A percentile compares a stretch with the other conserved stretches of the same genome.
phyloP scores from a whole-genome alignment of 208 protist species.

The Acanthamoeba rhysodes region DNA sequence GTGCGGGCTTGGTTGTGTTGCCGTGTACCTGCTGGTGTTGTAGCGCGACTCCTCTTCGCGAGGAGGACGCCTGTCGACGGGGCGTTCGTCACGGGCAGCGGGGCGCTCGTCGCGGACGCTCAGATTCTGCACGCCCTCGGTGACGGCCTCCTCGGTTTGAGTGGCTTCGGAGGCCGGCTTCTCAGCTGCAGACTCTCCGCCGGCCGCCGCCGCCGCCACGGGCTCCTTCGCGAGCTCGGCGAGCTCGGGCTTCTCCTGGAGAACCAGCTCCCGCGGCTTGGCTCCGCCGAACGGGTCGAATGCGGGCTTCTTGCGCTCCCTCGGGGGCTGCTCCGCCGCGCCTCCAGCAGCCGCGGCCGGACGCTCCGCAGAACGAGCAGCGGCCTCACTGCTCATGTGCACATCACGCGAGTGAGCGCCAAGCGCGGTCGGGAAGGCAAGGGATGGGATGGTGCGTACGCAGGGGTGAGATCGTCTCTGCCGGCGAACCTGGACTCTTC shows the following conservation, averaged over 20 bases:
- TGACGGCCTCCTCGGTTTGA: not conserved
- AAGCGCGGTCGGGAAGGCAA: not conserved
- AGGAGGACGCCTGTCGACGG: not conserved
- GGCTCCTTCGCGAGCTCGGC: not conserved
- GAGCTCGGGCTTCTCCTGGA: slow-evolving; percentile 47
- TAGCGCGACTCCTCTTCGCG: slow-evolving; percentile 9
- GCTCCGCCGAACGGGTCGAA: slow-evolving; percentile 44
- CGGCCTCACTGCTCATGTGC: not conserved
- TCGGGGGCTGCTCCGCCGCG: not conserved
- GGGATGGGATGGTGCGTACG: not conserved
- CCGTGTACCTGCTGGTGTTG: not conserved
- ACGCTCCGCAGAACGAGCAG: not conserved
- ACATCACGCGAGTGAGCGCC: not conserved
- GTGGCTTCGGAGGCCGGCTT: not conserved
- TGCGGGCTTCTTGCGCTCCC: slow-evolving; percentile 15
- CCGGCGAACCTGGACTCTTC: not conserved
- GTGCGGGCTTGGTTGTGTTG: too few relatives aligned
- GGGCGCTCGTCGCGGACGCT: slow-evolving; percentile 12
- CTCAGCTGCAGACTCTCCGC: not conserved
- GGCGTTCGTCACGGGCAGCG: not conserved
- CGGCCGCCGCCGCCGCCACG: not conserved
- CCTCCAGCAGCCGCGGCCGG: not conserved
- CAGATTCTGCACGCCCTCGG: slow-evolving; percentile 14
- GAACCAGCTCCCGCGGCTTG: slow-evolving; percentile 40
- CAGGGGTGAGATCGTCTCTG: not conserved